phyloP scores from a whole-genome alignment of 192 early-diverging fungal genomes.

The Funneliformis mosseae region DNA sequence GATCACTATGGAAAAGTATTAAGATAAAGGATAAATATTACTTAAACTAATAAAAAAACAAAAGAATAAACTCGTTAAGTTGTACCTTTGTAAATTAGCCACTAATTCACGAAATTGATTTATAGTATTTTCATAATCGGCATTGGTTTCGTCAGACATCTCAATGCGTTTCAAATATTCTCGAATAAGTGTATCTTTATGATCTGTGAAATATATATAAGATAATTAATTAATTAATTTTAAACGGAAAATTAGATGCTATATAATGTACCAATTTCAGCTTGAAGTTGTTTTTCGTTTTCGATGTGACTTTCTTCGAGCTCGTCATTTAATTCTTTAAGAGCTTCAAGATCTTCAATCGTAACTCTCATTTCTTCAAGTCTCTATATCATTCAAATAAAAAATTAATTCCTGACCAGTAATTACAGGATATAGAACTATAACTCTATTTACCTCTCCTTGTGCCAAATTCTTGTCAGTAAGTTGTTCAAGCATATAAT shows the following conservation, averaged over 20 bases:
- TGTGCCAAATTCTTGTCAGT: constrained; percentile 83
- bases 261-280: constrained; percentile 66
- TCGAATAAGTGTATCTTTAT: constrained; percentile 69
- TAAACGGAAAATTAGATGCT: background rate
- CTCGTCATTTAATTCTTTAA: constrained; percentile 90
- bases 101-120: constrained; percentile 86
- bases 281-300: constrained; percentile 81
- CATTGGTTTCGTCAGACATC: constrained; percentile 75
- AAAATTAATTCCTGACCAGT: no score
- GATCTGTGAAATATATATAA: constrained; percentile 41
- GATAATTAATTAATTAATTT: background rate
- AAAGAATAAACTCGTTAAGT: background rate
- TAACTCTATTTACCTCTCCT: constrained; percentile 45
- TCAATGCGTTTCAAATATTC: constrained; percentile 63
- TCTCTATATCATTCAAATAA: constrained; percentile 45
- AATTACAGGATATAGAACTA: no score
- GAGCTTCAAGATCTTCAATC: constrained; percentile 86
- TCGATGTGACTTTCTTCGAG: constrained; percentile 92
- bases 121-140: constrained; percentile 85
- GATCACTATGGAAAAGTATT: constrained; percentile 50
- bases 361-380: constrained; percentile 75
- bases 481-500: constrained; percentile 83
- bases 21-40: background rate
- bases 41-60: background rate
- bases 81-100: constrained; percentile 68